Evolutionary conservation across 768 basidiomycete species (phyloP), one percentile per base, ranked within the genome.

Genomic region (Termitomyces sp.): DNA sequence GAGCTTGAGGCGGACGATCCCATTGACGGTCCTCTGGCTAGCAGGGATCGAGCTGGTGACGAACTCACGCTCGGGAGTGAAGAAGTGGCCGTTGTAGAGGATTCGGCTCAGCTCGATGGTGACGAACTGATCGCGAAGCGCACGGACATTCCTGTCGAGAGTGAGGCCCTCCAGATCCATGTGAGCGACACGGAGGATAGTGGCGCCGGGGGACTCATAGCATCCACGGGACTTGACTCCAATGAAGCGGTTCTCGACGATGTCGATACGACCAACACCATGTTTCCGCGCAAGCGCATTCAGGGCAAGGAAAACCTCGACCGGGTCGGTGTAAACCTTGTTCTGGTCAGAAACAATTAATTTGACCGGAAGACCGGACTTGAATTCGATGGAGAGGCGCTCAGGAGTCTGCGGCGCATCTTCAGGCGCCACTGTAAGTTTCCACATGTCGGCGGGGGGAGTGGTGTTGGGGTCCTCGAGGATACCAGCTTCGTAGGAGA

Each of bases 201-300:
- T 97, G 22, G 94, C 97, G 5, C 88, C 97, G 15, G 97, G 97
- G 1, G 91, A 89, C 73, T 99, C 97, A 78, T 99, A 99, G 76
- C 97, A 99, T n/a, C 97, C 97, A 31, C 97, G 91, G 44, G 91
- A 94, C 74, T 98, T 99, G 68, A 99, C 97, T 53, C 97, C 97
- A 69, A 98, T 98, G 78, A 97, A 99, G 51, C 97, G 84, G 78
- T 99, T 99, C 78, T 99, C 96, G 66, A 99, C 97, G 65, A 99
- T 98, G 70, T 99, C 97, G 74, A 98, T 90, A 56, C 97, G 85
- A 27, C 97, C 96, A 59, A 99, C 83, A 61, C 95, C 97, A 73
- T 99, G 96, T 68, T 91, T 92, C 60, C 96, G 81, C 33, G 89
- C 97, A 57, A 98, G 85, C 1, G 89, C 77, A 76, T 99, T 99